Evolutionary conservation across 768 basidiomycete genomes (phyloP).

Genomic region (Tylopilus vinaceipallidus): DNA sequence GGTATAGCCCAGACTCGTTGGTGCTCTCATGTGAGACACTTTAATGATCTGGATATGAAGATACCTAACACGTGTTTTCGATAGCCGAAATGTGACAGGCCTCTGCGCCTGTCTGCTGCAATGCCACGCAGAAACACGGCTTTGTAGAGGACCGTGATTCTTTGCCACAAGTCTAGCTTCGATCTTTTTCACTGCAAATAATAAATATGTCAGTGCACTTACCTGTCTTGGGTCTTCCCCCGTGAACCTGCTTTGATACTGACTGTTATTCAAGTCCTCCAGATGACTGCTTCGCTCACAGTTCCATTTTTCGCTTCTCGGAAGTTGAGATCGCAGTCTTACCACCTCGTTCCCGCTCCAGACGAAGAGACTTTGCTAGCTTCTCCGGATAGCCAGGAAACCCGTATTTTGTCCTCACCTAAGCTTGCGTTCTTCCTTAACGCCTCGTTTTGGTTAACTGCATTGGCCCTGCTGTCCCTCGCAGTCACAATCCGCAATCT

Average conservation of each 20-base stretch:
- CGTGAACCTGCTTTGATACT: not conserved
- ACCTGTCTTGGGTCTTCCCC: not conserved
- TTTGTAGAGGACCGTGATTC: not conserved
- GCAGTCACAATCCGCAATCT: conserved; percentile 22
- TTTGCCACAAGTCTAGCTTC: not conserved
- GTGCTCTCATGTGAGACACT: not conserved
- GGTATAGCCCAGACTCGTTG: not conserved
- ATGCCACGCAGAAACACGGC: conserved; percentile 8
- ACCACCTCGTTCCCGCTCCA: conserved; percentile 9
- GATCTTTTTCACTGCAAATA: not conserved
- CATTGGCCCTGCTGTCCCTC: conserved; percentile 17
- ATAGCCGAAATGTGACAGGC: conserved; percentile 1
- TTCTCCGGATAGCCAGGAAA: not conserved
- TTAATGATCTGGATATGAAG: conserved; percentile 1
- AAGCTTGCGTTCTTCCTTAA: conserved; percentile 7
- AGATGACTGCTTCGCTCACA: conserved; percentile 6
- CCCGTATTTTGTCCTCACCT: not conserved
- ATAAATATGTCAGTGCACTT: conserved; percentile 6
- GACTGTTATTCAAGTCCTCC: not conserved
- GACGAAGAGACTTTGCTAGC: conserved; percentile 18
- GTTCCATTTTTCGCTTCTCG: not conserved
- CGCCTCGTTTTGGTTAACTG: conserved; percentile 19
- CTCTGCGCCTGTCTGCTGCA: no score
- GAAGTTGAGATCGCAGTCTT: conserved; percentile 6
- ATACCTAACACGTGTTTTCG: not conserved